Evolutionary conservation across 768 basidiomycete genomes (phyloP).

Genomic region (Suillus sp.): DNA sequence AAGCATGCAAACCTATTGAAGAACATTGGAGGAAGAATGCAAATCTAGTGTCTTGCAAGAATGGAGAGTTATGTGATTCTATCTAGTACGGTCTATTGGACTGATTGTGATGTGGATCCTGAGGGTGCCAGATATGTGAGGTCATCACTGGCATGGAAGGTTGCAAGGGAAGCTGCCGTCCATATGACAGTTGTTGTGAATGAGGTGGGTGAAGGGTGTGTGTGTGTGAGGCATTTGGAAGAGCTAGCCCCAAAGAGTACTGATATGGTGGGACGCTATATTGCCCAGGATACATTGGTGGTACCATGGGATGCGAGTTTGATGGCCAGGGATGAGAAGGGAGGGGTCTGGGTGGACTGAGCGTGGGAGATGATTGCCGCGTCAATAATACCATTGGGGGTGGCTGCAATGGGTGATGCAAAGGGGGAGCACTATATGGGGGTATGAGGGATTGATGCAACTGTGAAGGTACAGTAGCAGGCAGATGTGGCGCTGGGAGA

Average conservation of each 20-base stretch:
- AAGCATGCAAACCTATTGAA: too few relatives aligned
- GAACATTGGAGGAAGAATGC: too few relatives aligned
- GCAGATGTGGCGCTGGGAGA: not conserved
- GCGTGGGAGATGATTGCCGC: not conserved
- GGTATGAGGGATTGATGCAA: not conserved
- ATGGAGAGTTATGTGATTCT: too few relatives aligned
- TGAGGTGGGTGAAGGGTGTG: not conserved
- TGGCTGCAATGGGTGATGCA: not conserved
- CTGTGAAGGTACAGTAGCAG: not conserved
- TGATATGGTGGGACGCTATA: not conserved
- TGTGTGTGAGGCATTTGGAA: not conserved
- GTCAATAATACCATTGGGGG: not conserved
- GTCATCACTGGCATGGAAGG: not conserved
- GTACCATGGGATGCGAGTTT: not conserved
- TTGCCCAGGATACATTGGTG: not conserved
- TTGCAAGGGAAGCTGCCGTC: slow-evolving; percentile 3
- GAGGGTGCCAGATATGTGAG: not conserved
- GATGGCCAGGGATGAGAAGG: not conserved
- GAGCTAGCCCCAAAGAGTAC: not conserved
- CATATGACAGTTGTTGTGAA: not conserved
- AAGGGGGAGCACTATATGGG: not conserved
- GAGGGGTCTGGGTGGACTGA: not conserved
- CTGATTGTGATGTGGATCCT: not conserved
- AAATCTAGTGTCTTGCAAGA: too few relatives aligned
- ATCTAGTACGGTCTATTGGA: not conserved